Conservation (phyloP, 176 grass and related monocot species). For the Aegilops tauschii region DNA sequence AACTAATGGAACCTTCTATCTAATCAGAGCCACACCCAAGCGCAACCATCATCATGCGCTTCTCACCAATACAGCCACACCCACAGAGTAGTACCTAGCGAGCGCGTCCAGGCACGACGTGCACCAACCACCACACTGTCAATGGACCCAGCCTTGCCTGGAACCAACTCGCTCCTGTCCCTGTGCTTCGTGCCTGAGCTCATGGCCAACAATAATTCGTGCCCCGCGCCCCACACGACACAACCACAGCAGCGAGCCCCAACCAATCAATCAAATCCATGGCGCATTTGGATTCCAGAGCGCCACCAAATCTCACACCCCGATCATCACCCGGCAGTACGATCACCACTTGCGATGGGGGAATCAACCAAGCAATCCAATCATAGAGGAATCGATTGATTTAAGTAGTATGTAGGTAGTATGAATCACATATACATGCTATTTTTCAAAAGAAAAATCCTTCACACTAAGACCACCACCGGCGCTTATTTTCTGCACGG, state of each 20-base stretch:
- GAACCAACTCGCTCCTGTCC: slow-evolving; percentile 23
- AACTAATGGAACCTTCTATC: not conserved
- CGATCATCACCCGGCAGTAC: not conserved
- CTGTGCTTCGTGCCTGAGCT: not conserved
- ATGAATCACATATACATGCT: slow-evolving; percentile 54
- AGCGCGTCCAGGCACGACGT: not conserved
- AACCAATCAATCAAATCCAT: not conserved
- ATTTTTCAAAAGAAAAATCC: slow-evolving; percentile 11
- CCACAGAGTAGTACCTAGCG: not conserved
- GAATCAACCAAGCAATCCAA: slow-evolving; percentile 13
- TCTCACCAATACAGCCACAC: not conserved
- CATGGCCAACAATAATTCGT: slow-evolving; percentile 36
- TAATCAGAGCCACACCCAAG: not conserved
- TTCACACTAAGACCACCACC: slow-evolving; percentile 29
- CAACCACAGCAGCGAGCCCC: not conserved
- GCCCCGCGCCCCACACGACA: slow-evolving; percentile 23
- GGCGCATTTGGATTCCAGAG: not conserved
- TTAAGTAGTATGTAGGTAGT: not conserved
- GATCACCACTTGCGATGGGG: not conserved
- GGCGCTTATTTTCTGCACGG: slow-evolving; percentile 60
- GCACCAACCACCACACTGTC: not conserved
- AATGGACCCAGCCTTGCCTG: slow-evolving; percentile 14
- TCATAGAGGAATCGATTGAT: not conserved
- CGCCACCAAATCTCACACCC: slow-evolving; percentile 29
- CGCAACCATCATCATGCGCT: not conserved